Evolutionary conservation across 2,329 filamentous ascomycete genomes (phyloP), one percentile per base, ranked within the genome.

Genomic region (Epichloe amarillans): DNA sequence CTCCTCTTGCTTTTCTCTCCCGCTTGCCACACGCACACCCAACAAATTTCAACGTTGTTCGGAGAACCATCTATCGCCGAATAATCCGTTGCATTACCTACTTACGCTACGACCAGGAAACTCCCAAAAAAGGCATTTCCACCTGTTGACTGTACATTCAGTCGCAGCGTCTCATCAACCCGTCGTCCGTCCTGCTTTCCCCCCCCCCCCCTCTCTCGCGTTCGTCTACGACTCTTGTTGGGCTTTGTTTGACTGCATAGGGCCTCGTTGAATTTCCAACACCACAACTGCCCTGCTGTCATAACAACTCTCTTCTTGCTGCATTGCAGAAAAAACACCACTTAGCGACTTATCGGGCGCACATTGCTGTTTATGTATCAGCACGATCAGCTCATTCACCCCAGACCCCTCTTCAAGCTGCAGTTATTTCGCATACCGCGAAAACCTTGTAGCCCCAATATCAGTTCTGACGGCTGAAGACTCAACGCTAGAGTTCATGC

Each of bases 351-450:
- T 51, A 53, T 59, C 57, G 57, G 61, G 56, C 52, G 57, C 60
- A 68, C 62, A 64, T 65, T 66, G 65, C 67, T 85, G 88, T 95
- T 86, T 94, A 95, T 95, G 89, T 95, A 95, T 95, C 89, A 89
- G 88, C 85, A 88, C 87, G 85, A 86, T 83, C 69, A 77, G 67
- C 80, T 80, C 82, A 82, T 86, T 86, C 83, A 88, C 83, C 89
- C 88, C 83, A 87, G 84, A 87, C 84, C 91, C 84, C 88, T 88
- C 78, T 82, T 88, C 78, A 88, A 88, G 86, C 88, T 94, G 86
- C 88, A 90, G 82, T 79, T 84, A 80, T 94, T 94, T 87, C 88
- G 88, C 82, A 89, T 87, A 86, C 79, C 83, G 83, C 84, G 86
- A 80, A 94, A 87, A 83, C 86, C 83, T 79, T 88, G 87, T 86